These are phyloP conservation scores for Fusarium ramigenum DNA, from an alignment of 2,329 filamentous ascomycete species.

Conservation along the genomic window DNA sequence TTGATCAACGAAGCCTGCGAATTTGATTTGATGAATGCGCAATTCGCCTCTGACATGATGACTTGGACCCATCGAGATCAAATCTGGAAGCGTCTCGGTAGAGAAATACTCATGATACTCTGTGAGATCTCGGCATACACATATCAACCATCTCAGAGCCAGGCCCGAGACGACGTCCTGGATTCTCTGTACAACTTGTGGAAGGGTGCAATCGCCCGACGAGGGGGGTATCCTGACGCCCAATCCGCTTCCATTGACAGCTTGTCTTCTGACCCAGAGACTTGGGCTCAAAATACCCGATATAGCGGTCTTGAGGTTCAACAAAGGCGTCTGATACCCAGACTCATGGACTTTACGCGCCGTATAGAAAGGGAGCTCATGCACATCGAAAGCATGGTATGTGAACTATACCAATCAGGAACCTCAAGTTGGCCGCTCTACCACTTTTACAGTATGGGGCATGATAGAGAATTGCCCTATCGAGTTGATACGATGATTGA, in stretches of 20 bases:
- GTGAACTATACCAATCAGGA: slow-evolving; percentile 36
- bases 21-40: slow-evolving; percentile 22
- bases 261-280: not conserved
- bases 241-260: not conserved
- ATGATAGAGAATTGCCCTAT: slow-evolving; percentile 5
- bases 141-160: not conserved
- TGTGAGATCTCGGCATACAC: slow-evolving; percentile 16
- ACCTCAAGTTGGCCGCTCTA: slow-evolving; percentile 26
- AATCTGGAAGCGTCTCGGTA: not conserved
- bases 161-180: not conserved
- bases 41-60: slow-evolving; percentile 10
- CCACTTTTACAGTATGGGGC: not conserved
- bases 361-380: slow-evolving; percentile 27
- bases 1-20: slow-evolving; percentile 30
- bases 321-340: slow-evolving; percentile 22
- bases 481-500: not conserved
- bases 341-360: slow-evolving; percentile 26
- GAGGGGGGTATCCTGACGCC: slow-evolving; percentile 2
- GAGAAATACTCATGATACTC: slow-evolving; percentile 12
- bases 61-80: slow-evolving; percentile 1
- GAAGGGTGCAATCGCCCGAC: not conserved
- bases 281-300: not conserved
- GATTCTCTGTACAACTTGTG: not conserved
- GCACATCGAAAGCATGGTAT: slow-evolving; percentile 34
- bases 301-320: not conserved